Percentiles rank a stretch among this genome's conserved stretches.
Evolutionary conservation across 148 eudicot species (phyloP).

Genomic region (Amaranthus cruentus): DNA sequence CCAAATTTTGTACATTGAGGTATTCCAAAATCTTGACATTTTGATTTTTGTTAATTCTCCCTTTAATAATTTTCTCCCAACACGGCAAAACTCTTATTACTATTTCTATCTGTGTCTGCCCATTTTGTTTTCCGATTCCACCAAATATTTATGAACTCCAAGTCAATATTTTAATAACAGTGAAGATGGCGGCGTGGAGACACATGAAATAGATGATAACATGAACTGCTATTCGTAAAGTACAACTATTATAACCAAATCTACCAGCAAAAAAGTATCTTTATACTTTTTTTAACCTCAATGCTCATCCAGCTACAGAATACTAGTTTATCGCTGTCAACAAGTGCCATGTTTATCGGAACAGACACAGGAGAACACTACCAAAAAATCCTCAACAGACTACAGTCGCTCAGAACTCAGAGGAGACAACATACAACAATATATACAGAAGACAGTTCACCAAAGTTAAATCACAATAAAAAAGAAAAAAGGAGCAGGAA

Average conservation of each 20-base stretch:
- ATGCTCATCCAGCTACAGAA: background rate
- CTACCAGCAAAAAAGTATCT: background rate
- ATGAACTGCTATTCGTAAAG: background rate
- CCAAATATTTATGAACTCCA: too few relatives aligned
- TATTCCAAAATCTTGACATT: too few relatives aligned
- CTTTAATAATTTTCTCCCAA: too few relatives aligned
- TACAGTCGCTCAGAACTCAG: background rate
- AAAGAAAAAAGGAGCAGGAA: background rate
- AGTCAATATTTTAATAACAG: too few relatives aligned
- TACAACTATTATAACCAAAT: background rate
- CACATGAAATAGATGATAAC: background rate
- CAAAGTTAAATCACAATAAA: background rate
- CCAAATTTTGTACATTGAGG: too few relatives aligned
- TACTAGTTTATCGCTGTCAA: background rate
- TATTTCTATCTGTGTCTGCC: too few relatives aligned
- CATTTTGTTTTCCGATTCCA: too few relatives aligned
- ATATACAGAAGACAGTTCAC: background rate
- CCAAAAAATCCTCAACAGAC: background rate
- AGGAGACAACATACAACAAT: background rate
- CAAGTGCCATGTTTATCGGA: background rate
- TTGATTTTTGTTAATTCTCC: too few relatives aligned
- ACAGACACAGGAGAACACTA: background rate
- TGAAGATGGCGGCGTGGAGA: too few relatives aligned
- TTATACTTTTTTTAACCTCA: background rate
- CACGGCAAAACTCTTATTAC: too few relatives aligned